phyloP scores from a whole-genome alignment of 2,329 filamentous ascomycete species.

The Neonectria sp. region DNA sequence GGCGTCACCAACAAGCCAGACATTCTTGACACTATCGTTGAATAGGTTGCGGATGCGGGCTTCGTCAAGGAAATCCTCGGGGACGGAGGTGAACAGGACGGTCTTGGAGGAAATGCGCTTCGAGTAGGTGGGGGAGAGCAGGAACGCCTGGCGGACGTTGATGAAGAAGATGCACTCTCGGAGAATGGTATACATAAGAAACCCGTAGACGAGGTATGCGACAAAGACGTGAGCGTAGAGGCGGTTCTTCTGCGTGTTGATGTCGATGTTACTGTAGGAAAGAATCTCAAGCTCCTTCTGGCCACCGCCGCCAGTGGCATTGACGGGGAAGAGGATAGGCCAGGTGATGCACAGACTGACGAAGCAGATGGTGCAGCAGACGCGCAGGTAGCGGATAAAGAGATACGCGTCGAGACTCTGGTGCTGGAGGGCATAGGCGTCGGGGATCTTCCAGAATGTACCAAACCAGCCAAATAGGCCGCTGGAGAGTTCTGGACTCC shows the following conservation, averaged over 20 bases:
- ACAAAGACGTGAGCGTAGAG: slow-evolving; percentile 87
- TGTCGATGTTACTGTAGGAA: slow-evolving; percentile 58
- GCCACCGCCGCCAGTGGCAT: slow-evolving; percentile 82
- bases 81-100: slow-evolving; percentile 92
- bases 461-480: slow-evolving; percentile 75
- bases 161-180: slow-evolving; percentile 95
- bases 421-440: slow-evolving; percentile 87
- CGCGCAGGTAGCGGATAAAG: slow-evolving; percentile 87
- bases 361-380: slow-evolving; percentile 82
- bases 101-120: slow-evolving; percentile 91
- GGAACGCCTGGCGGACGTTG: slow-evolving; percentile 93
- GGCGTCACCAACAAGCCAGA: slow-evolving; percentile 87
- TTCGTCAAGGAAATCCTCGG: slow-evolving; percentile 81
- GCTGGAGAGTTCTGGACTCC: slow-evolving; percentile 68
- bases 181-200: slow-evolving; percentile 91
- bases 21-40: slow-evolving; percentile 81
- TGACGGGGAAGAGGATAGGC: slow-evolving; percentile 88
- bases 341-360: slow-evolving; percentile 87
- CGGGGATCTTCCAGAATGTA: slow-evolving; percentile 74
- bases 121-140: slow-evolving; percentile 87
- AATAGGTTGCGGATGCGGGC: slow-evolving; percentile 82
- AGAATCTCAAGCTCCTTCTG: slow-evolving; percentile 73
- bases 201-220: slow-evolving; percentile 87
- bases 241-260: slow-evolving; percentile 71
- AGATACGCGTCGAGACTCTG: slow-evolving; percentile 92